Conservation (phyloP, 1,139 yeast genomes). For the Protomyces lactucae-debilis region DNA sequence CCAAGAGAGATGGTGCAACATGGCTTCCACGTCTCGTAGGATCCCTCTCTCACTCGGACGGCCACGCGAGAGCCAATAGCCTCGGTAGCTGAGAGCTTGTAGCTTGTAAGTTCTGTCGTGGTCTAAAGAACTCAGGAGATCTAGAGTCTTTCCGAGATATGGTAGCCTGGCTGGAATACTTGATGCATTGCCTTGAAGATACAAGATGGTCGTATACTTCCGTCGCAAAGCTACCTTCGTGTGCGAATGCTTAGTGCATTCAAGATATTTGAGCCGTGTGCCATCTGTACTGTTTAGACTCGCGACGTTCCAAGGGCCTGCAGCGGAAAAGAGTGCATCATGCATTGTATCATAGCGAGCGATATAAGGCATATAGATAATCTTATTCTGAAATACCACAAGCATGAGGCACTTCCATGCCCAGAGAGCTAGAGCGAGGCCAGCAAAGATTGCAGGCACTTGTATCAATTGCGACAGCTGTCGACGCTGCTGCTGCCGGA, state of each 20-base stretch:
- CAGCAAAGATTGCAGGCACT: slow-evolving; percentile 12
- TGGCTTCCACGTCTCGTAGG: slow-evolving; percentile 5
- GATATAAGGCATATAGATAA: slow-evolving; percentile 23
- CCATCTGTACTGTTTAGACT: not conserved
- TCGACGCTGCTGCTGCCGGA: not conserved
- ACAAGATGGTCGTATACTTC: not conserved
- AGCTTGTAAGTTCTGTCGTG: too few relatives aligned
- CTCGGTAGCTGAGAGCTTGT: slow-evolving; percentile 20
- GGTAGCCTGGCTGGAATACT: slow-evolving; percentile 20
- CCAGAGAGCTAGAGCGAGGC: slow-evolving; percentile 14
- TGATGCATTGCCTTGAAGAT: slow-evolving; percentile 24
- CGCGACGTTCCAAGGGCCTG: not conserved
- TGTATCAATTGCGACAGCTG: slow-evolving; percentile 15
- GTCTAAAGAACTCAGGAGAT: not conserved
- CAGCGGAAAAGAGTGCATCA: not conserved
- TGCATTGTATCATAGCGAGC: slow-evolving; percentile 5
- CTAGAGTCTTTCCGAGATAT: not conserved
- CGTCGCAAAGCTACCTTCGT: not conserved
- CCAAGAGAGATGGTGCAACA: not conserved
- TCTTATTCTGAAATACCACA: slow-evolving; percentile 16
- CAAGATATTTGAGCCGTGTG: not conserved
- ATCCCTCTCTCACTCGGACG: slow-evolving; percentile 15
- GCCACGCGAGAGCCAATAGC: slow-evolving; percentile 20
- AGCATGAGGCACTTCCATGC: slow-evolving; percentile 19
- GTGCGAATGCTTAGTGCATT: not conserved